These are phyloP conservation scores for Aspergillus persii DNA, from an alignment of 2,329 filamentous ascomycete species.

Conservation along the genomic window DNA sequence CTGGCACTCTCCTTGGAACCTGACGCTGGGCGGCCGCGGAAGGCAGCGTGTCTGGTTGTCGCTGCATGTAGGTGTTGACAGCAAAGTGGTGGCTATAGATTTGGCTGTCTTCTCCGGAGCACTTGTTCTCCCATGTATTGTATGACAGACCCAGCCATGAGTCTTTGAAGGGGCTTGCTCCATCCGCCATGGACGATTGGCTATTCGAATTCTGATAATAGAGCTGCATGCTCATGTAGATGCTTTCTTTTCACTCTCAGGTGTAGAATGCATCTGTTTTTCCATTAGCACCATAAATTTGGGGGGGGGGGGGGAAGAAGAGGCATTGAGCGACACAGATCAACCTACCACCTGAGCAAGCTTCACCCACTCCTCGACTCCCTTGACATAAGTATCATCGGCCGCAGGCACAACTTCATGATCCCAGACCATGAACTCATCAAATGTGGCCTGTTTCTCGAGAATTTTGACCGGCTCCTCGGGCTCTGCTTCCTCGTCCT, in stretches of 20 bases:
- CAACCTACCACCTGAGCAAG: slow-evolving; percentile 65
- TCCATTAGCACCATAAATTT: slow-evolving; percentile 7
- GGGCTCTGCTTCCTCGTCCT: slow-evolving; percentile 46
- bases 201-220: neutral
- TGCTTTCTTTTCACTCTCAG: slow-evolving; percentile 9
- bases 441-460: slow-evolving; percentile 66
- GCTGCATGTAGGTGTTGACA: neutral
- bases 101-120: neutral
- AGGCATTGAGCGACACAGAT: neutral
- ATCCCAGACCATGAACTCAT: slow-evolving; percentile 77
- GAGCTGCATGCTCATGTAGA: slow-evolving; percentile 12
- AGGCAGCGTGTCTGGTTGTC: neutral
- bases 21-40: too few species aligned
- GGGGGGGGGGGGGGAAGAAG: neutral
- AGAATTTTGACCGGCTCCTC: slow-evolving; percentile 56
- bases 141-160: neutral
- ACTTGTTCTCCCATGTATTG: neutral
- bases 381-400: slow-evolving; percentile 69
- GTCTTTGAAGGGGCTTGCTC: neutral
- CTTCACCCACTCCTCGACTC: slow-evolving; percentile 75
- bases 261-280: slow-evolving; percentile 28
- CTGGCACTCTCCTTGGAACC: neutral
- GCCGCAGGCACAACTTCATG: slow-evolving; percentile 68
- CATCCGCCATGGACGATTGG: neutral
- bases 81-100: too few species aligned